These are phyloP conservation scores for Schwanniomyces pseudopolymorphus DNA, from an alignment of 805 yeast genomes.

Conservation along the genomic window DNA sequence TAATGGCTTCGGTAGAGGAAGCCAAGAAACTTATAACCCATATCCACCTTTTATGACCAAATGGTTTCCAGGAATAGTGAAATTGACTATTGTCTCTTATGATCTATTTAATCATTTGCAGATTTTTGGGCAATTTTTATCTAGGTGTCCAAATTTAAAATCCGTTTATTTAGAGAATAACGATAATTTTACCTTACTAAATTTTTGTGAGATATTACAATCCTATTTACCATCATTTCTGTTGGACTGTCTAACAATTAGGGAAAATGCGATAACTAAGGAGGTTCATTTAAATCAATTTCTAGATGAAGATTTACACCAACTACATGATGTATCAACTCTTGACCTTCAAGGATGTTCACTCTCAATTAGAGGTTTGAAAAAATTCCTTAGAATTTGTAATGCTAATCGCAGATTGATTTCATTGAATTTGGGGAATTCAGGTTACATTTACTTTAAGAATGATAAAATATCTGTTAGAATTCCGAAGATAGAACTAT, in stretches of 20 bases:
- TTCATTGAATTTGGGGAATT: slow-evolving; percentile 35
- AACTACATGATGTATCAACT: slow-evolving; percentile 18
- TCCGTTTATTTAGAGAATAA: slow-evolving; percentile 34
- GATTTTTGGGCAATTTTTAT: slow-evolving; percentile 26
- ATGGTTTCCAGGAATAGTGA: slow-evolving; percentile 21
- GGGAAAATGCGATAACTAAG: slow-evolving; percentile 24
- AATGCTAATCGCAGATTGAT: slow-evolving; percentile 26
- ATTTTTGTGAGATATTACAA: slow-evolving; percentile 26
- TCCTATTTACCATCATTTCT: slow-evolving; percentile 27
- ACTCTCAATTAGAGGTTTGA: slow-evolving; percentile 39
- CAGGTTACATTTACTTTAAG: slow-evolving; percentile 27
- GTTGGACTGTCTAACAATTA: slow-evolving; percentile 24
- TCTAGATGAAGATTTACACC: slow-evolving; percentile 18
- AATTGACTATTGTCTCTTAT: slow-evolving; percentile 28
- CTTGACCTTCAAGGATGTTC: slow-evolving; percentile 43
- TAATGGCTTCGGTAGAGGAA: slow-evolving; percentile 7
- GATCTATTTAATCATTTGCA: slow-evolving; percentile 28
- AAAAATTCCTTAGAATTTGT: slow-evolving; percentile 36
- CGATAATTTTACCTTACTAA: slow-evolving; percentile 22
- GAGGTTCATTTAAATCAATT: slow-evolving; percentile 28
- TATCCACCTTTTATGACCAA: slow-evolving; percentile 22
- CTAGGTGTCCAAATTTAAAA: slow-evolving; percentile 14
- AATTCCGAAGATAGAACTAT: slow-evolving; percentile 11
- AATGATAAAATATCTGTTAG: slow-evolving; percentile 15
- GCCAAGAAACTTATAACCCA: slow-evolving; percentile 20